Evolutionary conservation across 345 rosid genomes (phyloP).

Genomic region (Populus nigra): DNA sequence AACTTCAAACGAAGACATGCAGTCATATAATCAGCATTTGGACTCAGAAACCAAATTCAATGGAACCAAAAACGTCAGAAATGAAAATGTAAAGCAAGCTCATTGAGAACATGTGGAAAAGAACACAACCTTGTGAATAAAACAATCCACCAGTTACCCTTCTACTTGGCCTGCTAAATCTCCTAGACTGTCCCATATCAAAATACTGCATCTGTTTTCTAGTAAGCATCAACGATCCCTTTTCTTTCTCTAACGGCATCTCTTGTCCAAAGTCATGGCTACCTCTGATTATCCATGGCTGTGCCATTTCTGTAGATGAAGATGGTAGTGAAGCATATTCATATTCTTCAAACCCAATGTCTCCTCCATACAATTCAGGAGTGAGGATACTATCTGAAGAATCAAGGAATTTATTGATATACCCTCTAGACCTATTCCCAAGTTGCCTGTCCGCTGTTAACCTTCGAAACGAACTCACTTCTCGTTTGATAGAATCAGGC

Average conservation of each 20-base stretch:
- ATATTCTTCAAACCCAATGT: slow-evolving; percentile 15
- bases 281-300: slow-evolving; percentile 23
- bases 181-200: background rate
- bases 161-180: background rate
- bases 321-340: slow-evolving; percentile 8
- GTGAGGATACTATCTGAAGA: slow-evolving; percentile 12
- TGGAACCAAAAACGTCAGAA: no score
- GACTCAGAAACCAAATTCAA: no score
- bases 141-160: slow-evolving; percentile 2
- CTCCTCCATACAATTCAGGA: slow-evolving; percentile 14
- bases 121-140: slow-evolving; percentile 22
- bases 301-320: background rate
- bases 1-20: no score
- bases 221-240: background rate
- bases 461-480: background rate
- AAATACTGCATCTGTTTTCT: background rate
- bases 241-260: background rate
- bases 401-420: slow-evolving; percentile 12
- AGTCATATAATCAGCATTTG: background rate
- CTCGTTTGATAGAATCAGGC: background rate
- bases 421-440: slow-evolving; percentile 13
- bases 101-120: background rate
- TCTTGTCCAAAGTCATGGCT: slow-evolving; percentile 2
- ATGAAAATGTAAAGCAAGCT: no score
- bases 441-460: background rate